phyloP scores from a whole-genome alignment of 108 stramenopile species.

The Fistulifera pelliculosa region DNA sequence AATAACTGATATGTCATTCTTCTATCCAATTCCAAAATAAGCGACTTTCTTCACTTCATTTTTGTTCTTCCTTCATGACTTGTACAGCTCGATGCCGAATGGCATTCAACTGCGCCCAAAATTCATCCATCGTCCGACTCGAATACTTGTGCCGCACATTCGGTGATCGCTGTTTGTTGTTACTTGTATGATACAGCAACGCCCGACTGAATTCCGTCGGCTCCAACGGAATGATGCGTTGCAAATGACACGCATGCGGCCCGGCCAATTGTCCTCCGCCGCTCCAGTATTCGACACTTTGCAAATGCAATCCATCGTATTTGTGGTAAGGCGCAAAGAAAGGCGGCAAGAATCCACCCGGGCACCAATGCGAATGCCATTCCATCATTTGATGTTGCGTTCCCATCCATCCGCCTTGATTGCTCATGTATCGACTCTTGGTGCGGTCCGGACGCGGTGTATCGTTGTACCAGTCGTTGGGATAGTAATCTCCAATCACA shows the following conservation, averaged over 20 bases:
- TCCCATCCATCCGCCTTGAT: slow-evolving; percentile 80
- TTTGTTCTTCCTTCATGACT: background rate
- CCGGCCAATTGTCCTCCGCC: slow-evolving; percentile 68
- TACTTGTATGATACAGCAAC: slow-evolving; percentile 68
- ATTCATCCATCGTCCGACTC: slow-evolving; percentile 36
- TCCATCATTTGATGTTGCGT: slow-evolving; percentile 45
- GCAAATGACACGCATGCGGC: slow-evolving; percentile 52
- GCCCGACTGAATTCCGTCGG: slow-evolving; percentile 66
- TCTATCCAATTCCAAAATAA: too few relatives aligned
- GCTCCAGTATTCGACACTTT: slow-evolving; percentile 70
- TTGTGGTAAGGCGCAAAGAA: slow-evolving; percentile 38
- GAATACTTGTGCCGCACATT: slow-evolving; percentile 29
- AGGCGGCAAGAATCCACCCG: slow-evolving; percentile 65
- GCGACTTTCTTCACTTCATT: too few relatives aligned
- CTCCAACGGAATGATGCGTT: slow-evolving; percentile 61
- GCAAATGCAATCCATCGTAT: slow-evolving; percentile 51
- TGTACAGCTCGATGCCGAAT: slow-evolving; percentile 45
- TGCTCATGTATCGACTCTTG: slow-evolving; percentile 38
- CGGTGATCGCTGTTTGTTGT: slow-evolving; percentile 66
- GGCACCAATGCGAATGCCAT: slow-evolving; percentile 46
- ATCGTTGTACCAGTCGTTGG: slow-evolving; percentile 20
- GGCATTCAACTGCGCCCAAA: slow-evolving; percentile 67
- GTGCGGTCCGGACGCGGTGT: slow-evolving; percentile 25
- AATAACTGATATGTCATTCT: too few relatives aligned
- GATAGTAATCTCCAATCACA: slow-evolving; percentile 44